Conservation (phyloP, 2,329 filamentous ascomycete species). For the Acephala macrosclerotiorum region DNA sequence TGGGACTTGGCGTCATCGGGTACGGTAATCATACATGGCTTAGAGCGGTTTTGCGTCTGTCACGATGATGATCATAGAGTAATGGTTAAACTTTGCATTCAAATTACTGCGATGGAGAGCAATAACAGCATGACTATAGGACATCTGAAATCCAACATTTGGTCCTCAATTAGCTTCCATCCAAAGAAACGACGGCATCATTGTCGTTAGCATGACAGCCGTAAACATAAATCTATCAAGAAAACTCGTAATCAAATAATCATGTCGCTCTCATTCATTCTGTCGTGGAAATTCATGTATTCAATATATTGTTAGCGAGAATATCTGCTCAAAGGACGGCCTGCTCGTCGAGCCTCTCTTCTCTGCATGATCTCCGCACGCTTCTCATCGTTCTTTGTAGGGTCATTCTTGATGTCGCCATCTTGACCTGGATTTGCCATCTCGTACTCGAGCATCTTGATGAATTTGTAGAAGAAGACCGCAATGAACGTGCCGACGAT, state of each 20-base stretch:
- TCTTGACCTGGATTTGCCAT: slow-evolving; percentile 57
- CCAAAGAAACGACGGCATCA: neutral
- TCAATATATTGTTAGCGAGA: neutral
- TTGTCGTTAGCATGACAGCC: neutral
- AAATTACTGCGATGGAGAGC: neutral
- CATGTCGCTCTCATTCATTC: neutral
- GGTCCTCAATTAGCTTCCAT: neutral
- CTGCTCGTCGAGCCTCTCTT: slow-evolving; percentile 29
- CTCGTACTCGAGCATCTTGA: slow-evolving; percentile 61
- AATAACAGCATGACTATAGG: neutral
- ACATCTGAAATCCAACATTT: neutral
- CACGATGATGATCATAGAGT: neutral
- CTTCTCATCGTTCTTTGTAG: slow-evolving; percentile 52
- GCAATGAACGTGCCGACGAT: slow-evolving; percentile 57
- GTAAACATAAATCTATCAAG: neutral
- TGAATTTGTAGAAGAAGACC: slow-evolving; percentile 55
- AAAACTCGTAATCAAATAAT: neutral
- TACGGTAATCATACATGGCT: neutral
- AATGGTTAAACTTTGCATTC: neutral
- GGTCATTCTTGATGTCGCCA: slow-evolving; percentile 52
- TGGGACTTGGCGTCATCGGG: neutral
- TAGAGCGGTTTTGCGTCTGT: neutral
- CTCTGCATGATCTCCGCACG: slow-evolving; percentile 42
- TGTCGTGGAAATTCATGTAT: neutral
- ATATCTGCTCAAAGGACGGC: slow-evolving; percentile 12